phyloP scores from a whole-genome alignment of 352 stramenopile genomes.

The Globisporangium paddicum region DNA sequence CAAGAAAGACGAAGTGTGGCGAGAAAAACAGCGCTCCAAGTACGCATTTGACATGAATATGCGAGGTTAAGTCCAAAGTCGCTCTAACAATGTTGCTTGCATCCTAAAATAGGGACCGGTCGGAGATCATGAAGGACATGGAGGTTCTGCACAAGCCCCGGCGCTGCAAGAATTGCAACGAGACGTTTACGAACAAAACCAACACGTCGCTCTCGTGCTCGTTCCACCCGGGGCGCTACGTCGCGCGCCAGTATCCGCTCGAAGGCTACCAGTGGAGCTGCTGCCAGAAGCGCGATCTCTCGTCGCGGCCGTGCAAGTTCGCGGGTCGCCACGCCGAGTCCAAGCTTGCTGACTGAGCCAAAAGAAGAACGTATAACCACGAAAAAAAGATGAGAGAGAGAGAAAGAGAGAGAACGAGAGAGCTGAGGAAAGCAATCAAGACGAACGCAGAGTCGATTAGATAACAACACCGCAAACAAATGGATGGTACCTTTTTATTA shows the following conservation, averaged over 20 bases:
- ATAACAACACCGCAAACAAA: neutral
- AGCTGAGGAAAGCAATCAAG: neutral
- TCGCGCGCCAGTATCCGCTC: constrained; percentile 72
- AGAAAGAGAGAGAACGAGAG: neutral
- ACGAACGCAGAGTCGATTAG: neutral
- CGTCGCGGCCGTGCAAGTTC: constrained; percentile 76
- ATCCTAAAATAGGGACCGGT: constrained; percentile 35
- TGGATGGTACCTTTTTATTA: too few species aligned
- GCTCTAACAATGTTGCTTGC: neutral
- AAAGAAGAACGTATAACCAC: neutral
- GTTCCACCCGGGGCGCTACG: constrained; percentile 69
- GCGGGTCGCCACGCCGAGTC: constrained; percentile 67
- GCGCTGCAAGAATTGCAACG: constrained; percentile 77
- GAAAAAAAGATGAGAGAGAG: neutral
- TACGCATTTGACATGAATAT: constrained; percentile 8
- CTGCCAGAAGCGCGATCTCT: constrained; percentile 78
- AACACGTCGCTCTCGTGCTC: constrained; percentile 81
- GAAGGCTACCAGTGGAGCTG: constrained; percentile 83
- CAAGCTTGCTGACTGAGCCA: constrained; percentile 43
- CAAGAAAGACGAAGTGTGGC: constrained; percentile 62
- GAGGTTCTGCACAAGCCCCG: constrained; percentile 69
- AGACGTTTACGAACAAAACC: constrained; percentile 77
- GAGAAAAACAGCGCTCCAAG: constrained; percentile 62
- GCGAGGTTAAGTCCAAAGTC: neutral
- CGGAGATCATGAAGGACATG: constrained; percentile 69